Evolutionary conservation across 306 rosid species (phyloP).

Genomic region (Acacia crassicarpa): DNA sequence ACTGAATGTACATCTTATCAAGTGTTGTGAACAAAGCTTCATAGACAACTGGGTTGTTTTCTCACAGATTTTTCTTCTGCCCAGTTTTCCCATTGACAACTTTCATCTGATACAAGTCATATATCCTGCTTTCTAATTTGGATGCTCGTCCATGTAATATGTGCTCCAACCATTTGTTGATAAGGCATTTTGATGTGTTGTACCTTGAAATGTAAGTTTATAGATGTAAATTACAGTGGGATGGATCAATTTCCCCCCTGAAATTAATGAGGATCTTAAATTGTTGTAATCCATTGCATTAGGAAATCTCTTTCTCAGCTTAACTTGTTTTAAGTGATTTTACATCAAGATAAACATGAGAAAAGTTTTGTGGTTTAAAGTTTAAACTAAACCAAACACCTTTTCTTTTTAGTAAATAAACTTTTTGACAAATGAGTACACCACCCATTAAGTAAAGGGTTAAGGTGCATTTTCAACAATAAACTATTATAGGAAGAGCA

Average conservation of each 20-base stretch:
- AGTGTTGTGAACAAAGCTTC: conserved; percentile 26
- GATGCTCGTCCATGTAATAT: not conserved
- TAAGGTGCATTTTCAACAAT: too few relatives aligned
- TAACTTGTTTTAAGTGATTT: too few relatives aligned
- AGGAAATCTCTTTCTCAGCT: not conserved
- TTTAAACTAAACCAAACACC: too few relatives aligned
- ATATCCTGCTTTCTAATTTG: not conserved
- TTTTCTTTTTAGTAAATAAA: not conserved
- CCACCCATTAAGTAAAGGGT: not conserved
- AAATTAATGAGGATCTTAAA: not conserved
- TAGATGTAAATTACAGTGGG: conserved; percentile 30
- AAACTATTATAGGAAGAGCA: too few relatives aligned
- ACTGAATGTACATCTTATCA: conserved; percentile 21
- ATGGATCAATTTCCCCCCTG: not conserved
- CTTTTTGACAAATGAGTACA: not conserved
- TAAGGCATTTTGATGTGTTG: conserved; percentile 29
- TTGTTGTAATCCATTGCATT: not conserved
- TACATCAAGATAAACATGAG: too few relatives aligned
- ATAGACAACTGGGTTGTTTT: conserved; percentile 9
- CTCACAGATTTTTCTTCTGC: not conserved
- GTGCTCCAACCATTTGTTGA: conserved; percentile 41
- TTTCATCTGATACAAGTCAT: not conserved
- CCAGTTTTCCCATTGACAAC: not conserved
- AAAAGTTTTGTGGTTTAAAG: too few relatives aligned
- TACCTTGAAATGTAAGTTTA: conserved; percentile 23